Base-by-base conservation (phyloP, 1,139 yeast species). In the Nematodospora anomalae region DNA sequence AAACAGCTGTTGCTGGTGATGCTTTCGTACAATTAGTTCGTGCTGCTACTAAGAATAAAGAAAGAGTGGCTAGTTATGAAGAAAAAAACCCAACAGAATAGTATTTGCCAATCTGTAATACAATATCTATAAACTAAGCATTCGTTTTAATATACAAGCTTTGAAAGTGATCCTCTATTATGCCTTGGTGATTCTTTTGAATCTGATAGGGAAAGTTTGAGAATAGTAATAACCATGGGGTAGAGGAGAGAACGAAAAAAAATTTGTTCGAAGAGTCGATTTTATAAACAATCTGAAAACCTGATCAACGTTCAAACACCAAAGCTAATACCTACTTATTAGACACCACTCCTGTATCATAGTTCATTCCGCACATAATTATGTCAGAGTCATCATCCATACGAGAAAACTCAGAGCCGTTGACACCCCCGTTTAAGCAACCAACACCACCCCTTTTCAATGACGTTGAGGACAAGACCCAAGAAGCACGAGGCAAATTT, bases 11-110 rank as follows among this genome's bases (percentile, higher is more conserved):
- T n/a, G 57, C 66, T 4, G 53, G 60, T 15, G 55, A 67, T 44
- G 78, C 87, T 4, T 83, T 86, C 59, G 83, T 80, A 27, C 90
- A 82, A 53, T 76, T 86, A 43, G 95, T 86, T 2, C 72, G 69
- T 38, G 82, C 92, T 1, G 95, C 90, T 0, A 64, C 77, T 23
- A 69, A 78, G 38, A 81, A 83, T 52, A 80, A 79, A 55, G 87
- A 84, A 10, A 67, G 80, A 33, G 82, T 79, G 0, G 42, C 60
- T 30, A 57, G 54, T 33, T 74, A 57, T 49, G 54, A 58, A 35
- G 73, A 69, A 18, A 24, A 39, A 40, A 16, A n/a, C n/a, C n/a
- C n/a, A n/a, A n/a, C n/a, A n/a, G n/a, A n/a, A n/a, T n/a, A n/a
- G n/a, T n/a, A n/a, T n/a, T n/a, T n/a, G n/a, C n/a, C n/a, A n/a